Evolutionary conservation across 148 eudicot species (phyloP).

Genomic region (Rhododendron kiyosumense): DNA sequence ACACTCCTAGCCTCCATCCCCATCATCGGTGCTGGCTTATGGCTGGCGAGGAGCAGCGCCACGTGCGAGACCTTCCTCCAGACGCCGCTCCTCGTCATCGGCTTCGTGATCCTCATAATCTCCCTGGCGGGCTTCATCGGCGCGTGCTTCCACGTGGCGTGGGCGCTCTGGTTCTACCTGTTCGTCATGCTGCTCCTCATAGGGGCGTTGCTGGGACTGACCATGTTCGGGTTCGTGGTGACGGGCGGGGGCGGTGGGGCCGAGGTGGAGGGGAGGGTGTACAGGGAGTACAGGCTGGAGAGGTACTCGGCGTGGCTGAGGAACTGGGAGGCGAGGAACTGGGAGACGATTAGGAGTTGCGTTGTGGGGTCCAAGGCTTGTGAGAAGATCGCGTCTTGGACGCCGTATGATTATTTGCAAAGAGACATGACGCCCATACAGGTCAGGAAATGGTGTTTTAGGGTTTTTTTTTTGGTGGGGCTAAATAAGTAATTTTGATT

Average conservation of each 20-base stretch:
- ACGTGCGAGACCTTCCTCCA: conserved; percentile 79
- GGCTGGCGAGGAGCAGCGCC: conserved; percentile 62
- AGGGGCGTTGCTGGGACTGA: conserved; percentile 36
- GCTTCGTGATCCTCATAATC: conserved; percentile 56
- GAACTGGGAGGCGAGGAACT: conserved; percentile 39
- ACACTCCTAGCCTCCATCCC: conserved; percentile 77
- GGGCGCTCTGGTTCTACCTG: conserved; percentile 75
- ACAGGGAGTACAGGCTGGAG: conserved; percentile 50
- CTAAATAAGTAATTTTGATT: too few species aligned
- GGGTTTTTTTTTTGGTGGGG: neutral
- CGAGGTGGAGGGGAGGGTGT: conserved; percentile 47
- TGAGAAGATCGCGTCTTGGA: conserved; percentile 55
- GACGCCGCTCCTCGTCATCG: conserved; percentile 60
- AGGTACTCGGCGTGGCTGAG: conserved; percentile 67
- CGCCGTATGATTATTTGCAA: conserved; percentile 60
- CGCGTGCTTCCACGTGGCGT: conserved; percentile 73
- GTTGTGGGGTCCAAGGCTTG: conserved; percentile 74
- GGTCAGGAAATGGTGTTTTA: conserved; percentile 26
- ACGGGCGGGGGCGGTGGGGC: conserved; percentile 59
- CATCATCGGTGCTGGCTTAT: conserved; percentile 70
- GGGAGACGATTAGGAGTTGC: conserved; percentile 57
- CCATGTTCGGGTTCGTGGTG: conserved; percentile 69
- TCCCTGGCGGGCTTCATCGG: conserved; percentile 85
- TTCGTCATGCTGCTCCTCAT: conserved; percentile 62
- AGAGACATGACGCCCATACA: conserved; percentile 73